Base-by-base conservation (phyloP, 2,329 filamentous ascomycete species). In the Sporothrix humicola region DNA sequence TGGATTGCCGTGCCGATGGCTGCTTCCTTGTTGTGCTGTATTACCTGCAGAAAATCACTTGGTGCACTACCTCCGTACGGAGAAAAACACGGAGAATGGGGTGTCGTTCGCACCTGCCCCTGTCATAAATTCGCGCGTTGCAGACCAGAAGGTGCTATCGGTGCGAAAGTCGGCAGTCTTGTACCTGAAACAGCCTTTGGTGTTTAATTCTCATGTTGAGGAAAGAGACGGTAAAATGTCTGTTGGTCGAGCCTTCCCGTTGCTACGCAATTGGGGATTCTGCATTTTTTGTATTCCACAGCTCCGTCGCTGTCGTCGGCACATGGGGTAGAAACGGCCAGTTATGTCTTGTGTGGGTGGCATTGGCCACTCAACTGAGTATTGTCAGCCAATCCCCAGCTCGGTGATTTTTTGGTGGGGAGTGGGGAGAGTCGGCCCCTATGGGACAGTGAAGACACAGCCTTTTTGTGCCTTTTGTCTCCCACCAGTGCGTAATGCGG, bases 391-490 rank as follows among this genome's bases (percentile, higher is more conserved):
- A 71, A 63, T 61, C 66, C 58, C 44, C 59, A 65, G 59, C 26
- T 31, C 58, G 69, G 56, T 31, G 23, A 50, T 63, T 63, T 71
- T 50, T 61, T 71, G 44, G 56, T 71, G 58, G 56, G 56, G 69
- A 71, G 56, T 20, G 68, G 68, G 23, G 63, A 68, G 13, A 54
- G 63, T 66, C 37, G 61, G 42, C 37, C 31, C 9, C 17, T 12
- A 26, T 15, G 42, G 31, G 9, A 8, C 15, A 17, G 13, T 15
- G n/a, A n/a, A 17, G 17, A 52, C 31, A 58, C 66, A 70, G n/a
- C n/a, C 23, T 3, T 26, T 26, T 26, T 26, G 23, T 26, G 44
- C 48, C 44, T 50, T 44, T 26, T 56, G n/a, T 42, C 23, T 17
- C 23, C 26, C 56, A 59, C 26, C 59, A 23, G 31, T 44, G 59